Conservation (phyloP, 495 filamentous ascomycete genomes). For the Lepidopterella palustris region DNA sequence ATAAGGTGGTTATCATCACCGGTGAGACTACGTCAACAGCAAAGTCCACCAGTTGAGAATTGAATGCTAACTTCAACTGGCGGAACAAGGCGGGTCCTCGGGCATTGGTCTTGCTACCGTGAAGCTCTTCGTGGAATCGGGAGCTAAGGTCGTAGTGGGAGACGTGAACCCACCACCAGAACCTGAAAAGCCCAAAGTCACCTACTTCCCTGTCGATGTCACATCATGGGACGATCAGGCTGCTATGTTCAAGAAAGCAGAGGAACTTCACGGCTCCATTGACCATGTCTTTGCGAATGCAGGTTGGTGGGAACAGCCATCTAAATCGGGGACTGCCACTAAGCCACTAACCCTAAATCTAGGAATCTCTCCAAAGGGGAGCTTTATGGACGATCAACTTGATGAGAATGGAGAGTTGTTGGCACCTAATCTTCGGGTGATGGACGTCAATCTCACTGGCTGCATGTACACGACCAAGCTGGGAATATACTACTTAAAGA, state of each 20-base stretch:
- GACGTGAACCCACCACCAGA: slow-evolving; percentile 36
- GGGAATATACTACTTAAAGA: slow-evolving; percentile 14
- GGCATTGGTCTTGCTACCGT: slow-evolving; percentile 47
- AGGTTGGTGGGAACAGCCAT: slow-evolving; percentile 1
- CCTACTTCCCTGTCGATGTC: slow-evolving; percentile 21
- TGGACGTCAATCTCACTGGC: slow-evolving; percentile 26
- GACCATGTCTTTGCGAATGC: slow-evolving; percentile 29
- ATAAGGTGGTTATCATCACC: slow-evolving; percentile 46
- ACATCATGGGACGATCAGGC: slow-evolving; percentile 17
- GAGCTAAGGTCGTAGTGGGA: slow-evolving; percentile 42
- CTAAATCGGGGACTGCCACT: not conserved
- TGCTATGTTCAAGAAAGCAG: slow-evolving; percentile 20
- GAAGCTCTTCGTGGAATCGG: slow-evolving; percentile 41
- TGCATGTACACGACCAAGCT: slow-evolving; percentile 22
- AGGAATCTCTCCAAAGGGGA: slow-evolving; percentile 8
- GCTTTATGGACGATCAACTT: slow-evolving; percentile 17
- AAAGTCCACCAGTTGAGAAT: too few relatives aligned
- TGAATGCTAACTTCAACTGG: too few relatives aligned
- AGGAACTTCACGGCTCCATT: slow-evolving; percentile 12
- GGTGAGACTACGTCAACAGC: slow-evolving; percentile 38
- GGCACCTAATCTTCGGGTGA: slow-evolving; percentile 11
- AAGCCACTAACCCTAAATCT: not conserved
- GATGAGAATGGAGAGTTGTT: slow-evolving; percentile 21
- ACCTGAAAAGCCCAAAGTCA: slow-evolving; percentile 23
- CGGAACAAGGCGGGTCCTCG: slow-evolving; percentile 45